phyloP scores from a whole-genome alignment of 2,329 filamentous ascomycete species.

The Nemania diffusa region DNA sequence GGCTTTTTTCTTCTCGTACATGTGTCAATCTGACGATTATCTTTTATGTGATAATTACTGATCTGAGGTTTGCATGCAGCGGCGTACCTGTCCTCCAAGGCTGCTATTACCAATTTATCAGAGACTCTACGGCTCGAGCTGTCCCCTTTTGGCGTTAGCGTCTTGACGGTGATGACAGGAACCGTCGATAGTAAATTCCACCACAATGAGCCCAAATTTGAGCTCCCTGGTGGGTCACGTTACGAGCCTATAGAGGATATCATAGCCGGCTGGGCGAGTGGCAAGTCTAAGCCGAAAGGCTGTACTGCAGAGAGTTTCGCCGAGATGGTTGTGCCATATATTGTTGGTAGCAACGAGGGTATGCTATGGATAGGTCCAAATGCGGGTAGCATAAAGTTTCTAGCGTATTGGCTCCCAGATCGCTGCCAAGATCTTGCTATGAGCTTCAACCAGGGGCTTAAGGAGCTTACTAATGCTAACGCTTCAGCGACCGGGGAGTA shows the following conservation, averaged over 20 bases:
- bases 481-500: no score
- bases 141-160: not conserved
- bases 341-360: not conserved
- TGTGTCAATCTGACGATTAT: no score
- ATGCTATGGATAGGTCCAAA: not conserved
- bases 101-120: not conserved
- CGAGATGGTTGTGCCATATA: not conserved
- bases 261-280: slow-evolving; percentile 2
- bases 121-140: slow-evolving; percentile 8
- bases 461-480: no score
- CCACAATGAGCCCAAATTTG: not conserved
- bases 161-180: not conserved
- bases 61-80: not conserved
- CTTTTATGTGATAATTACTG: no score
- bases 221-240: not conserved
- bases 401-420: no score
- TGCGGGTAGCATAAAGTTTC: not conserved
- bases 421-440: no score
- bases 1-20: no score
- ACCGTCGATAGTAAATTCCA: not conserved
- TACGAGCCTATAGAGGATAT: slow-evolving; percentile 1
- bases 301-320: not conserved
- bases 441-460: no score
- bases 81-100: not conserved
- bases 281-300: not conserved